Base-by-base conservation (phyloP, 1,284 basidiomycete species). In the Trichosporon inkin region DNA sequence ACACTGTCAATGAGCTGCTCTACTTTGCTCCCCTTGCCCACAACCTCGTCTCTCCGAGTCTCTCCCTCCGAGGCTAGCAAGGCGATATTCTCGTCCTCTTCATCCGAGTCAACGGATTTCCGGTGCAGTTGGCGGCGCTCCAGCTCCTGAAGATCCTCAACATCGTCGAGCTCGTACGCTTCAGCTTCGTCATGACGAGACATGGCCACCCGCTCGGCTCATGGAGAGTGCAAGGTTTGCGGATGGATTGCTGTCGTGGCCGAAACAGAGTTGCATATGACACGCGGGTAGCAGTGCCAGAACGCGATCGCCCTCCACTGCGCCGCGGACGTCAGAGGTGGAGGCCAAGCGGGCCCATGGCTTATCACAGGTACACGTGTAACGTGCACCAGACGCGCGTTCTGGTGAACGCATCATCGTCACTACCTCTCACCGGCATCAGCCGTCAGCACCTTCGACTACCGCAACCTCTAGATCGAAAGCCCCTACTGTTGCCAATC, bases 121-220 rank as follows among this genome's bases (percentile, higher is more conserved):
- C 22, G 32, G 19, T 39, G 51, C n/a, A n/a, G n/a, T 49, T 58
- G 55, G 14, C 44, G 41, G 41, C 36, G 22, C 8, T 32, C 28
- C 28, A 32, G 28, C 28, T 32, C 57, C n/a, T 59, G 60, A 11
- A 19, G 55, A 22, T 62, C 58, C 16, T 62, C 55, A 20, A 71
- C 55, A 5, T 58, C 59, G 22, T 69, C 63, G 5, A 77, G 67
- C 66, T 77, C 75, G 62, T 75, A 77, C 44, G 62, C 75, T 57
- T 77, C 73, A 2, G 71, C 73, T 13, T 72, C 71, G 14, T 62
- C 53, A 22, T 52, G 41, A 11, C 49, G 41, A n/a, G 55, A 51
- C 53, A 60, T 60, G 40, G 14, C 44, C 14, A 6, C 22, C 20
- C 14, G 20, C 22, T 49, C 44, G n/a, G 44, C 10, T 22, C 44